These are phyloP conservation scores for Aspergillus awamori DNA, from an alignment of 2,329 filamentous ascomycete genomes.

Conservation along the genomic window DNA sequence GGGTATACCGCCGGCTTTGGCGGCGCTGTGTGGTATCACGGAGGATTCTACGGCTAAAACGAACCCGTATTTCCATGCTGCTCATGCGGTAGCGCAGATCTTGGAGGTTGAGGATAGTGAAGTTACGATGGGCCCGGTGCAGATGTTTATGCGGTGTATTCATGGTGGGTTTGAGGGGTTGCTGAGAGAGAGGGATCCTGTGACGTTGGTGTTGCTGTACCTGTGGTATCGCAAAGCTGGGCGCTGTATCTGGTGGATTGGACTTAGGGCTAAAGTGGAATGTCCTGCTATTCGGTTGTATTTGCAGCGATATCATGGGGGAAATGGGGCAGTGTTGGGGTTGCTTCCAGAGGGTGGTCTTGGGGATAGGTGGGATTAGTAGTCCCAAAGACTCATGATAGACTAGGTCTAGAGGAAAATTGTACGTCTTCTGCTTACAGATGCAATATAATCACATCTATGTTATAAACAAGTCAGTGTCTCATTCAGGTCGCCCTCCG, in stretches of 20 bases:
- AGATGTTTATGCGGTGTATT: slow-evolving; percentile 42
- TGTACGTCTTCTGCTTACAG: accelerated
- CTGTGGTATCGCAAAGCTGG: slow-evolving; percentile 49
- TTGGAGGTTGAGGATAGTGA: slow-evolving; percentile 31
- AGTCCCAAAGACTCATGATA: too few species aligned
- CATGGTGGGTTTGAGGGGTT: slow-evolving; percentile 38
- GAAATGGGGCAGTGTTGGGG: slow-evolving; percentile 28
- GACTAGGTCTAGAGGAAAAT: too few species aligned
- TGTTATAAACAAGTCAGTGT: too few species aligned
- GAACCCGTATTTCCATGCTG: slow-evolving; percentile 46
- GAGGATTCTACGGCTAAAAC: slow-evolving; percentile 36
- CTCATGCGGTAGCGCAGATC: slow-evolving; percentile 41
- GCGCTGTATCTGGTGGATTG: slow-evolving; percentile 50
- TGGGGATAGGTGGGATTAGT: too few species aligned
- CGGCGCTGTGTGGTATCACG: slow-evolving; percentile 27
- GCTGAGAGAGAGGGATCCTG: slow-evolving; percentile 39
- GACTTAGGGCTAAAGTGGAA: slow-evolving; percentile 47
- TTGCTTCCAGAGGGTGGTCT: slow-evolving; percentile 16
- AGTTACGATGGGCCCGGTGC: slow-evolving; percentile 25
- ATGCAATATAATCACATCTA: too few species aligned
- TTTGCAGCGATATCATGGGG: slow-evolving; percentile 35
- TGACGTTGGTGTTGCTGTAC: slow-evolving; percentile 46
- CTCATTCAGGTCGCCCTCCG: accelerated
- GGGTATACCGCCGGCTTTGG: slow-evolving; percentile 26
- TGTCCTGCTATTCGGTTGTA: slow-evolving; percentile 48